Conservation (phyloP, 2,329 filamentous ascomycete species). For the Exophiala dermatitidis region DNA sequence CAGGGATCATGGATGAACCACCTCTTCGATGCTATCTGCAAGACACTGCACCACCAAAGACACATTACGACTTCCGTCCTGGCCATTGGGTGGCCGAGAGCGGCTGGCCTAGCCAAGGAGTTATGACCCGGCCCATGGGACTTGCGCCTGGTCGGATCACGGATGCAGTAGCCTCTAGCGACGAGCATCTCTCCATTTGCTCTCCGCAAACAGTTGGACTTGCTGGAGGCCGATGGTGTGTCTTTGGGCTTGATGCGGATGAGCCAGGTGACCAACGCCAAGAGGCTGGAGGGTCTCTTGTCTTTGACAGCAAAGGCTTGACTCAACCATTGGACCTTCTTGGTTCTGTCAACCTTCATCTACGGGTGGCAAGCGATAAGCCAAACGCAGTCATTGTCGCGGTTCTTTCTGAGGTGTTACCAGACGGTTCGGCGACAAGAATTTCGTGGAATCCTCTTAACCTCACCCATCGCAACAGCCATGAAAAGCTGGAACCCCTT, state of each 20-base stretch:
- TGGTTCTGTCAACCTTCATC: slow-evolving; percentile 1
- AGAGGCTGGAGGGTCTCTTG: slow-evolving; percentile 9
- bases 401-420: slow-evolving; percentile 12
- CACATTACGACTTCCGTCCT: slow-evolving; percentile 14
- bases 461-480: slow-evolving; percentile 11
- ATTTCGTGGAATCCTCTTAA: slow-evolving; percentile 11
- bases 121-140: slow-evolving; percentile 1
- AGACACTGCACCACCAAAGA: slow-evolving; percentile 7
- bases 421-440: slow-evolving; percentile 8
- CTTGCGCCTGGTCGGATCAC: slow-evolving; percentile 2
- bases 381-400: slow-evolving; percentile 9
- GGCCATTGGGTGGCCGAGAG: slow-evolving; percentile 11
- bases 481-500: background rate
- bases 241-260: slow-evolving; percentile 12
- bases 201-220: slow-evolving; percentile 11
- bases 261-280: slow-evolving; percentile 10
- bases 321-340: slow-evolving; percentile 1
- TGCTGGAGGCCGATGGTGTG: slow-evolving; percentile 12
- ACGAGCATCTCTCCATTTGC: slow-evolving; percentile 8
- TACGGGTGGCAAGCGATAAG: slow-evolving; percentile 12
- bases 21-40: slow-evolving; percentile 9
- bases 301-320: slow-evolving; percentile 4
- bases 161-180: background rate
- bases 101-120: slow-evolving; percentile 3
- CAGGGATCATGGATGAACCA: slow-evolving; percentile 12